Evolutionary conservation across 352 stramenopile species (phyloP).

Genomic region (Pythium angustatum): DNA sequence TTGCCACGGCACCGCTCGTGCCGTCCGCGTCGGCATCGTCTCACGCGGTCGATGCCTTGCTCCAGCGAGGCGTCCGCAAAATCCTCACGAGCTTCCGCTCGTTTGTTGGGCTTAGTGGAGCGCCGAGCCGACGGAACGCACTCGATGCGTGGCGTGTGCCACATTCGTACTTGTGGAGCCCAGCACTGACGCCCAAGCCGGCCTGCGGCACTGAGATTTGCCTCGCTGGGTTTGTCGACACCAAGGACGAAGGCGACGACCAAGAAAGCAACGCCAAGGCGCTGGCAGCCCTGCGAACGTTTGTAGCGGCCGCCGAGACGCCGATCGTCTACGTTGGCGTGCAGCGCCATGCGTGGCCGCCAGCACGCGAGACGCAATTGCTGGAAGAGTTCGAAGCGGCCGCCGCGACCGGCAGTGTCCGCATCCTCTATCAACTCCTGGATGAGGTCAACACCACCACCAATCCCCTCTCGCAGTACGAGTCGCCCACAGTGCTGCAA

Average conservation of each 20-base stretch:
- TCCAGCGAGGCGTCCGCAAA: constrained; percentile 48
- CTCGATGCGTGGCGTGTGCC: constrained; percentile 56
- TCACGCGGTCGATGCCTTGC: constrained; percentile 45
- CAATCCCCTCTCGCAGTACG: constrained; percentile 36
- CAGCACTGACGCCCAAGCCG: constrained; percentile 52
- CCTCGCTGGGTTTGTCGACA: constrained; percentile 54
- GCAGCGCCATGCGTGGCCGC: constrained; percentile 46
- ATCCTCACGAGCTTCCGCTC: constrained; percentile 62
- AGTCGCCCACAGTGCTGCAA: constrained; percentile 54
- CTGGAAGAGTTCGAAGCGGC: constrained; percentile 50
- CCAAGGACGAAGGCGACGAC: constrained; percentile 27
- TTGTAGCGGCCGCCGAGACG: constrained; percentile 31
- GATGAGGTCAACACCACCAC: constrained; percentile 34
- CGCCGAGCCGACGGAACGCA: constrained; percentile 39
- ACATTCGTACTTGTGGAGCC: constrained; percentile 79
- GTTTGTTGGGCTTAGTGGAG: constrained; percentile 49
- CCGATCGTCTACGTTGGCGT: constrained; percentile 57
- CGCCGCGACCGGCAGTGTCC: constrained; percentile 35
- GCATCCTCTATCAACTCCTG: constrained; percentile 60
- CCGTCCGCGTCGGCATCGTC: constrained; percentile 52
- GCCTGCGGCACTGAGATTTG: constrained; percentile 64
- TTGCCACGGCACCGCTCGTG: constrained; percentile 52
- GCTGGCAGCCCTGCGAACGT: no score
- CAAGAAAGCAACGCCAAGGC: no score
- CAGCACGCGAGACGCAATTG: constrained; percentile 37